Evolutionary conservation across 2,329 filamentous ascomycete genomes (phyloP).

Genomic region (Zasmidium angulare): DNA sequence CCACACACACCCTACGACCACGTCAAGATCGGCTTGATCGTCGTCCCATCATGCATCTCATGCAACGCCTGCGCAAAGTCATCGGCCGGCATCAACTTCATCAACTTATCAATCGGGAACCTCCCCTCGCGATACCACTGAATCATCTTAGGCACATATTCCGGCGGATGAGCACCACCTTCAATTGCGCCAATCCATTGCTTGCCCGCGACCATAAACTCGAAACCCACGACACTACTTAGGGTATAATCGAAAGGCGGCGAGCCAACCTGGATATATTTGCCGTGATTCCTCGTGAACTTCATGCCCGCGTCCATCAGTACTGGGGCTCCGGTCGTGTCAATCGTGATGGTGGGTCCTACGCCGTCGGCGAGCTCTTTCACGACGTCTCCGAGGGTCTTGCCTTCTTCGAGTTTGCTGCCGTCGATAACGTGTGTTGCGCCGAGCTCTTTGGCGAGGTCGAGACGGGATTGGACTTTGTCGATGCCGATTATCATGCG

Average conservation of each 20-base stretch:
- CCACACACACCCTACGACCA: conserved; percentile 32
- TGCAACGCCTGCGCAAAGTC: conserved; percentile 42
- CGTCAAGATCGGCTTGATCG: conserved; percentile 44
- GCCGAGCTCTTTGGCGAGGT: conserved; percentile 42
- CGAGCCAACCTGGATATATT: conserved; percentile 53
- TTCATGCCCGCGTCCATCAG: conserved; percentile 46
- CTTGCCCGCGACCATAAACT: conserved; percentile 50
- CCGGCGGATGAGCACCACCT: conserved; percentile 44
- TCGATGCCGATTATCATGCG: conserved; percentile 45
- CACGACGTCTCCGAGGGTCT: conserved; percentile 38
- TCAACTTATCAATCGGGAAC: conserved; percentile 49
- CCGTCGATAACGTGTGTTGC: conserved; percentile 42
- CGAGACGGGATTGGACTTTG: conserved; percentile 37
- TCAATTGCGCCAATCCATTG: conserved; percentile 51
- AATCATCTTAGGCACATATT: conserved; percentile 51
- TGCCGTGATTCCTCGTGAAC: conserved; percentile 47
- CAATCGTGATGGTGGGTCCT: conserved; percentile 49
- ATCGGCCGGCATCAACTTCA: conserved; percentile 46
- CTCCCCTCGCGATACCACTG: conserved; percentile 49
- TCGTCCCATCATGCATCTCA: conserved; percentile 42
- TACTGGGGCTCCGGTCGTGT: conserved; percentile 50
- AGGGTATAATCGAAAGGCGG: conserved; percentile 46
- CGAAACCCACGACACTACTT: conserved; percentile 41
- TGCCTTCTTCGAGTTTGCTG: conserved; percentile 33
- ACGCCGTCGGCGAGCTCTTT: conserved; percentile 37